These are phyloP conservation scores for Trametes meyenii DNA, from an alignment of 768 basidiomycete genomes.

Conservation along the genomic window DNA sequence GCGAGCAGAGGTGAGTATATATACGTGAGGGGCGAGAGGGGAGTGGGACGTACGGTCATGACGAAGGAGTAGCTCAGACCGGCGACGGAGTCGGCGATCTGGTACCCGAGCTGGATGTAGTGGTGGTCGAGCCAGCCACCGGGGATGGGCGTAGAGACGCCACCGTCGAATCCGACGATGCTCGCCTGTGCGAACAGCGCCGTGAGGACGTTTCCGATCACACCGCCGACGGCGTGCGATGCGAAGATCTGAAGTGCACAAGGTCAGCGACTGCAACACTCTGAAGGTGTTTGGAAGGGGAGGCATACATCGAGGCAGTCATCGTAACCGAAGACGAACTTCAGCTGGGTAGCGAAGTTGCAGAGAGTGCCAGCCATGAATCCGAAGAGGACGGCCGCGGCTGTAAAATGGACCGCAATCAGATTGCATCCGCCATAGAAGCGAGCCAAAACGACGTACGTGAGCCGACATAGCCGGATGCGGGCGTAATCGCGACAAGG, in stretches of 20 bases:
- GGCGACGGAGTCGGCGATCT: conserved; percentile 74
- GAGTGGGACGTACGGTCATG: conserved; percentile 60
- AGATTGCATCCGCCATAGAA: neutral
- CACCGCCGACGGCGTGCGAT: conserved; percentile 75
- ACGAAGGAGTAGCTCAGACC: conserved; percentile 74
- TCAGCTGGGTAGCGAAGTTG: conserved; percentile 96
- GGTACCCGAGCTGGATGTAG: conserved; percentile 82
- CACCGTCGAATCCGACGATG: conserved; percentile 82
- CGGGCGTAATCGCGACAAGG: conserved; percentile 89
- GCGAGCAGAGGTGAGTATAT: neutral
- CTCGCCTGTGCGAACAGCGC: conserved; percentile 84
- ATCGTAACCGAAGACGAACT: conserved; percentile 76
- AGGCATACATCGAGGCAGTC: conserved; percentile 77
- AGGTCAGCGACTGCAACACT: neutral
- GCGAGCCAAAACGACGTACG: conserved; percentile 46
- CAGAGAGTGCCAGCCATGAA: conserved; percentile 81
- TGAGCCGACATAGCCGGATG: conserved; percentile 77
- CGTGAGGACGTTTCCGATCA: conserved; percentile 79
- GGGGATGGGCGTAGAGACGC: conserved; percentile 48
- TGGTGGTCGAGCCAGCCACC: conserved; percentile 91
- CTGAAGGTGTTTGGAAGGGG: conserved; percentile 2
- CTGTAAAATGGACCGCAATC: conserved; percentile 34
- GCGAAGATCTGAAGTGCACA: conserved; percentile 74
- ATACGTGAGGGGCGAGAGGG: neutral
- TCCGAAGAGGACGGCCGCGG: conserved; percentile 86